Percentiles rank a stretch among this genome's conserved stretches.
These are phyloP conservation scores for Trebouxia sp. DNA, from an alignment of 139 green algal genomes.

Conservation along the genomic window DNA sequence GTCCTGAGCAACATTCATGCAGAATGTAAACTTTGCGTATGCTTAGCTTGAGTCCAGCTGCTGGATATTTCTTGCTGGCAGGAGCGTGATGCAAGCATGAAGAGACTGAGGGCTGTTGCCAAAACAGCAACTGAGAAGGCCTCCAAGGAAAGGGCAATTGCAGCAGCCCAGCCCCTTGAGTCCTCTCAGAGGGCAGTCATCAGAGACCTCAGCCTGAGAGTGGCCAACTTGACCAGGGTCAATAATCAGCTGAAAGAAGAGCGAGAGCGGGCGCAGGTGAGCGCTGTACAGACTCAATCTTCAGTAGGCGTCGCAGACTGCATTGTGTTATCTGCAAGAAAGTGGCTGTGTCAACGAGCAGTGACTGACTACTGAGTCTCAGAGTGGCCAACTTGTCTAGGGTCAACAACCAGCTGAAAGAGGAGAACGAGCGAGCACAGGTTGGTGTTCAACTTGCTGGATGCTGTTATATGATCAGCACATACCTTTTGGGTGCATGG, in stretches of 20 bases:
- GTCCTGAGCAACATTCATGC: background rate
- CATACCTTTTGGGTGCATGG: background rate
- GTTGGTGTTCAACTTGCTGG: too few relatives aligned
- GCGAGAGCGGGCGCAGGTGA: slow-evolving; percentile 6
- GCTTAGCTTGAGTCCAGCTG: too few relatives aligned
- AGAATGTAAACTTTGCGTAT: too few relatives aligned
- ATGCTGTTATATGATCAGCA: background rate
- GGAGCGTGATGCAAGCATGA: slow-evolving; percentile 24
- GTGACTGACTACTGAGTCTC: too few relatives aligned
- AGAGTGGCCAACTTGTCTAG: slow-evolving; percentile 31
- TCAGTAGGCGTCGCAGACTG: too few relatives aligned
- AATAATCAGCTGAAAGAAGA: slow-evolving; percentile 12
- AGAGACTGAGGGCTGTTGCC: slow-evolving; percentile 17
- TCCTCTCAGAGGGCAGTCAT: slow-evolving; percentile 42
- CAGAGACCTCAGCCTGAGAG: slow-evolving; percentile 33
- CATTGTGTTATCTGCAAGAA: too few relatives aligned
- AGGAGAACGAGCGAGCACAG: slow-evolving; percentile 20
- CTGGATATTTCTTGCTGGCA: background rate
- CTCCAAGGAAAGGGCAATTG: background rate
- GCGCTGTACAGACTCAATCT: too few relatives aligned
- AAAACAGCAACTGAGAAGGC: background rate
- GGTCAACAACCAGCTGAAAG: background rate
- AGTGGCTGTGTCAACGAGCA: too few relatives aligned
- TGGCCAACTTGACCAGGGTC: slow-evolving; percentile 24
- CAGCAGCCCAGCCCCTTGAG: slow-evolving; percentile 30